phyloP scores from a whole-genome alignment of 352 stramenopile genomes.

The Globisporangium cylindrosporum region DNA sequence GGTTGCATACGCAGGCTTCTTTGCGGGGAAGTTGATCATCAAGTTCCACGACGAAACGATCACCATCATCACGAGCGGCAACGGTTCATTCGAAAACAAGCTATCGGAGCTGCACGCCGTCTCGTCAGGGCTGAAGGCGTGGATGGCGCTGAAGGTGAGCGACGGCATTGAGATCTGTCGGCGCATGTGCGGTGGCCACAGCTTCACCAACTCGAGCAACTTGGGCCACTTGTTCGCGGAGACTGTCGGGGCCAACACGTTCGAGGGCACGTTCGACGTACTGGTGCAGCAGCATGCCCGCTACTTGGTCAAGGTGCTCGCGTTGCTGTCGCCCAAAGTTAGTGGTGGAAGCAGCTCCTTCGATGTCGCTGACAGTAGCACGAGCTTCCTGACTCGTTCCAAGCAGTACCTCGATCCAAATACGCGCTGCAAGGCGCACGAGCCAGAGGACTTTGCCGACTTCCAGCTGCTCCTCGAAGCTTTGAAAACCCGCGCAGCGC shows the following conservation, averaged over 20 bases:
- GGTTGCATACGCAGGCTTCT: slow-evolving; percentile 40
- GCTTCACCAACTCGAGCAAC: slow-evolving; percentile 19
- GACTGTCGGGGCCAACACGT: slow-evolving; percentile 48
- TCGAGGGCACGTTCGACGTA: slow-evolving; percentile 72
- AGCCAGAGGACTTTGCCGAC: slow-evolving; percentile 23
- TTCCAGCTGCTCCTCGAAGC: slow-evolving; percentile 24
- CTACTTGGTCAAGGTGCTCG: slow-evolving; percentile 46
- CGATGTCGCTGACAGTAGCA: background rate
- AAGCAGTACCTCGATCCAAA: slow-evolving; percentile 14
- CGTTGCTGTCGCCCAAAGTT: background rate
- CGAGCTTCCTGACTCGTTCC: background rate
- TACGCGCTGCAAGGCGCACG: slow-evolving; percentile 18
- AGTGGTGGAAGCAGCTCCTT: background rate
- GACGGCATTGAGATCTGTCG: slow-evolving; percentile 33
- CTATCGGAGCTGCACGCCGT: slow-evolving; percentile 36
- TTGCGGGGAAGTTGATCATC: slow-evolving; percentile 24
- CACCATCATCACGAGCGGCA: slow-evolving; percentile 19
- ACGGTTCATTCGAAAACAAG: slow-evolving; percentile 21
- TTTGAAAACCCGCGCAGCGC: slow-evolving; percentile 27
- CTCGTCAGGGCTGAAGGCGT: slow-evolving; percentile 43
- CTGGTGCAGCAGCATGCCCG: slow-evolving; percentile 63
- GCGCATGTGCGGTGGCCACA: slow-evolving; percentile 26
- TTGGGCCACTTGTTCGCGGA: slow-evolving; percentile 29
- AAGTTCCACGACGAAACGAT: slow-evolving; percentile 25
- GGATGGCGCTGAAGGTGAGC: slow-evolving; percentile 30